These are phyloP conservation scores for Leccinum griseonigrum DNA, from an alignment of 1,284 basidiomycete species.

Conservation along the genomic window DNA sequence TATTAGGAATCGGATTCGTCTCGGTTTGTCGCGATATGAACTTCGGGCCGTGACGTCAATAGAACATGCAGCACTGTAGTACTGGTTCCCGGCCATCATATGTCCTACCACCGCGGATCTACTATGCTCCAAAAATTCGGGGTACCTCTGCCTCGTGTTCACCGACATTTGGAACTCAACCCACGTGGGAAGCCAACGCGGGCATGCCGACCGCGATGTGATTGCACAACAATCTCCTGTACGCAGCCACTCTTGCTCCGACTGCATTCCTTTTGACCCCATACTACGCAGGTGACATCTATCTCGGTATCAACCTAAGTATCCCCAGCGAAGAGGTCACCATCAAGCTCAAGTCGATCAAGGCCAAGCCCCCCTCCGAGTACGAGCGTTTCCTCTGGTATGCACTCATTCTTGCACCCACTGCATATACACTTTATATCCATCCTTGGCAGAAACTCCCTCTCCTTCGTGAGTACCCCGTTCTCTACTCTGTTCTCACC, in stretches of 20 bases:
- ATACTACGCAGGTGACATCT: constrained; percentile 81
- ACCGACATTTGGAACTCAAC: constrained; percentile 99
- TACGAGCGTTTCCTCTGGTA: constrained; percentile 58
- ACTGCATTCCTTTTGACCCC: background rate
- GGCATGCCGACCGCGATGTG: constrained; percentile 97
- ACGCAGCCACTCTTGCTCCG: constrained; percentile 33
- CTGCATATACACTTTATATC: no score
- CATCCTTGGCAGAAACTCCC: constrained; percentile 74
- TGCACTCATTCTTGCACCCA: no score
- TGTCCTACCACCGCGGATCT: no score
- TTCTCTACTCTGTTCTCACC: background rate
- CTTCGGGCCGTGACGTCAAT: no score
- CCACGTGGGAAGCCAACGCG: constrained; percentile 96
- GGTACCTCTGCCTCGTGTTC: constrained; percentile 87
- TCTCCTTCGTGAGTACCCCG: constrained; percentile 26
- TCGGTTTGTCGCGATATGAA: no score
- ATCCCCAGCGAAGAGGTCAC: constrained; percentile 98
- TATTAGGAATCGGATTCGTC: no score
- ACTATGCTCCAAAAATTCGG: no score
- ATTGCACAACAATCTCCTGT: constrained; percentile 91
- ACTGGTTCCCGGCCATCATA: no score
- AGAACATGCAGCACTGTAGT: no score
- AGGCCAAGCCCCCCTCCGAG: constrained; percentile 99
- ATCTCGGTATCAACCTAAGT: constrained; percentile 97
- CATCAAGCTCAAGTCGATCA: constrained; percentile 99